Evolutionary conservation across 441 rosid species (phyloP), one percentile per base, ranked within the genome.

Genomic region (Pelargonium australe): DNA sequence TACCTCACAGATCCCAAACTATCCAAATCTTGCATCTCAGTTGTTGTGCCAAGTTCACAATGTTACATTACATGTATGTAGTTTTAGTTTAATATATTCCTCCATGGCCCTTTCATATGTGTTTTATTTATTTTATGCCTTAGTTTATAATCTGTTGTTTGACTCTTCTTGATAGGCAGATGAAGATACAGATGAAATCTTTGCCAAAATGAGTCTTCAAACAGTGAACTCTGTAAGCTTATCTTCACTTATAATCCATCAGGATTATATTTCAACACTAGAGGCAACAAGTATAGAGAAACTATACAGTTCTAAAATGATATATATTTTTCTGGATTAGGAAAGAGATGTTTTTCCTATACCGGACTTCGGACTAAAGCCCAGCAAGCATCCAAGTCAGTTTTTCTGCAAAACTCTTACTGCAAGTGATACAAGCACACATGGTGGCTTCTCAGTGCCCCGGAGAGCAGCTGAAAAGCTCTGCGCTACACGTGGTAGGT

Each of bases 361-460:
- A 70, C 92, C 99, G 13, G 99, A 95, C 76, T 82, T 89, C 72
- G 80, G 88, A n/a, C 86, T 92, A 49, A 89, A 83, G 83, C 61
- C 85, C 45, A 82, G 81, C 72, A 89, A 83, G 72, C 89, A 86
- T 13, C 98, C 81, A 72, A 78, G 89, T 3, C 96, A 95, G 19
- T 92, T 92, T 68, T 95, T 95, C 85, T 95, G 98, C 66, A 95
- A 95, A 82, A 92, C 93, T 12, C 72, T 95, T 72, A 92, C 98
- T 7, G 92, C 98, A 3, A 25, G 31, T 25, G 31, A 25, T 25
- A 25, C 31, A 25, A 94, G 97, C 79, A 89, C 99, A 66, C 98
- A 95, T 75, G 99, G 99, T 69, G 98, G 98, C 67, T 95, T 95
- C 74, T 89, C 97, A 68, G 99, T 95, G 63, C 99, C 98, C 2